A percentile compares a stretch with the other conserved stretches of the same genome.
phyloP scores from a whole-genome alignment of 2,329 filamentous ascomycete species.

The Colletotrichum acutatum region DNA sequence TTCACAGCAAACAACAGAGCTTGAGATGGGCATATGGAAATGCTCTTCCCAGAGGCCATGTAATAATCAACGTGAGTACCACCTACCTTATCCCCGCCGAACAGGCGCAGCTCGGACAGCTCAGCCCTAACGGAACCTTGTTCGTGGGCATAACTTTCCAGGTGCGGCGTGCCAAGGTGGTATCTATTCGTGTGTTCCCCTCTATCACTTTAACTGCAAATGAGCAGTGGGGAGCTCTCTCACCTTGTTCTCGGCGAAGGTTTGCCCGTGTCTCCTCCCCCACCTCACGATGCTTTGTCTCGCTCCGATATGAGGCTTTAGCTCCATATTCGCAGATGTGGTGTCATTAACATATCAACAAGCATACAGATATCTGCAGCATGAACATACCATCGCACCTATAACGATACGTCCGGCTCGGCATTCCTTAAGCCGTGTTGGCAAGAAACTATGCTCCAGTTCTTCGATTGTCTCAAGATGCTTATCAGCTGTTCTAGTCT shows the following conservation, averaged over 20 bases:
- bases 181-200: neutral
- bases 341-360: neutral
- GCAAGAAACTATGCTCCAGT: neutral
- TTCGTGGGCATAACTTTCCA: constrained; percentile 1
- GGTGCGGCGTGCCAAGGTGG: constrained; percentile 1
- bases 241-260: constrained; percentile 2
- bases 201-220: neutral
- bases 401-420: neutral
- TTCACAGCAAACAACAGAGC: neutral
- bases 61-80: neutral
- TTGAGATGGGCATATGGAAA: neutral
- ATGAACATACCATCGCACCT: neutral
- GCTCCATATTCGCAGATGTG: neutral
- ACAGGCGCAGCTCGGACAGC: constrained; percentile 19
- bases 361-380: neutral
- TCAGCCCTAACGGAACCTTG: constrained; percentile 33
- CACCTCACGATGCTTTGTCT: constrained; percentile 6
- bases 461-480: constrained; percentile 1
- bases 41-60: neutral
- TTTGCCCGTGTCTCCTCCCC: neutral
- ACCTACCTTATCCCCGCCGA: neutral
- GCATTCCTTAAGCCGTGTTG: neutral
- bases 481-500: neutral
- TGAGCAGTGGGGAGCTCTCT: constrained; percentile 17
- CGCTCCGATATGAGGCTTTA: neutral